Percentiles rank a stretch among this genome's conserved stretches.
Evolutionary conservation across 192 early-diverging fungal genomes (phyloP).

Genomic region (Obelidium mucronatum): DNA sequence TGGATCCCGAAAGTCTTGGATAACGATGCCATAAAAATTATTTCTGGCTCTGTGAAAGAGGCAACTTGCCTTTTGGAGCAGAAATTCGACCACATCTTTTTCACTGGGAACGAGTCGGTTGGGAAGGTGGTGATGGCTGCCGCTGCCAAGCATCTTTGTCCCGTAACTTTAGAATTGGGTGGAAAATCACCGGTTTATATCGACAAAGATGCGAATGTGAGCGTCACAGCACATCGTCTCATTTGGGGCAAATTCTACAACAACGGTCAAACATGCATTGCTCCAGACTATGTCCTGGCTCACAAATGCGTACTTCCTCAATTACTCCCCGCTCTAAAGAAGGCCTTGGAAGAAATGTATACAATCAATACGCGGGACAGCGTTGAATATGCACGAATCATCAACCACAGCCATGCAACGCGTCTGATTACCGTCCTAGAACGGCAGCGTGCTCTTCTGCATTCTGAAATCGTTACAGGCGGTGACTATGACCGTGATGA

Average conservation of each 20-base stretch:
- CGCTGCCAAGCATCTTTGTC: constrained; percentile 83
- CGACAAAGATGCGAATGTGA: constrained; percentile 63
- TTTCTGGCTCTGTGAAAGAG: constrained; percentile 78
- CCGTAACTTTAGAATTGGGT: constrained; percentile 91
- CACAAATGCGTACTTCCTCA: constrained; percentile 62
- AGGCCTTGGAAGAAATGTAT: constrained; percentile 42
- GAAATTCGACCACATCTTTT: constrained; percentile 91
- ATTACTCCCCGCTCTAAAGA: constrained; percentile 63
- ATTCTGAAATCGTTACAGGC: constrained; percentile 58
- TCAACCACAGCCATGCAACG: constrained; percentile 74
- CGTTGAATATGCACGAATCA: constrained; percentile 71
- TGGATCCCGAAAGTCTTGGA: constrained; percentile 81
- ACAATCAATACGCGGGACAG: constrained; percentile 54
- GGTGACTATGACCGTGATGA: constrained; percentile 63
- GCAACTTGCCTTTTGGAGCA: constrained; percentile 70
- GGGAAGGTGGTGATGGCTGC: constrained; percentile 83
- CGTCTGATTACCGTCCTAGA: constrained; percentile 71
- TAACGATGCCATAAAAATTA: constrained; percentile 62
- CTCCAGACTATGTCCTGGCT: constrained; percentile 85
- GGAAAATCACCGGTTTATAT: constrained; percentile 83
- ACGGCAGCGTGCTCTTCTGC: constrained; percentile 44
- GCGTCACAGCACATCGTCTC: constrained; percentile 72
- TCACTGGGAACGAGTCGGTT: constrained; percentile 84
- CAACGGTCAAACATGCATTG: constrained; percentile 76
- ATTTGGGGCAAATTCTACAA: constrained; percentile 85